Conservation (phyloP, 306 rosid species). For the Begonia loranthoides region DNA sequence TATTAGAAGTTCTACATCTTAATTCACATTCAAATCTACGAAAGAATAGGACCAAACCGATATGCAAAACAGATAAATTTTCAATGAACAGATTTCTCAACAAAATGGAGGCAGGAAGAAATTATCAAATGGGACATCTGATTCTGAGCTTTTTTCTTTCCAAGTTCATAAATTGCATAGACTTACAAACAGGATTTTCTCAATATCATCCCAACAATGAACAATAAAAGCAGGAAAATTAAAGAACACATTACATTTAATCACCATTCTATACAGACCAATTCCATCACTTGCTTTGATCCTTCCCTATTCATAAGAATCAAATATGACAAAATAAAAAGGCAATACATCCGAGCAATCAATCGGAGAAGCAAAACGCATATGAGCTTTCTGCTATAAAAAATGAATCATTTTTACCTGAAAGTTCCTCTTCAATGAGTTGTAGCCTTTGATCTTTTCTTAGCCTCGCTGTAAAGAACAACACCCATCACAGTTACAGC, state of each 20-base stretch:
- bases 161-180: background rate
- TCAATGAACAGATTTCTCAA: background rate
- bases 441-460: slow-evolving; percentile 48
- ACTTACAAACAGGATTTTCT: slow-evolving; percentile 1
- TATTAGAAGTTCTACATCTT: no score
- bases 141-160: background rate
- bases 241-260: slow-evolving; percentile 2
- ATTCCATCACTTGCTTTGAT: slow-evolving; percentile 6
- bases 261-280: slow-evolving; percentile 8
- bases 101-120: slow-evolving; percentile 8
- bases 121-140: slow-evolving; percentile 5
- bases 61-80: no score
- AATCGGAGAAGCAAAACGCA: background rate
- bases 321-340: slow-evolving; percentile 1
- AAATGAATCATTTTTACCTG: background rate
- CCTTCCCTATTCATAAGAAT: background rate
- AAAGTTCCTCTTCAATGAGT: slow-evolving; percentile 11
- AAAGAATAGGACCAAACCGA: no score
- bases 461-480: slow-evolving; percentile 65
- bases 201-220: background rate
- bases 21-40: no score
- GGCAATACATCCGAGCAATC: slow-evolving; percentile 5
- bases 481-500: slow-evolving; percentile 55
- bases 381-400: background rate
- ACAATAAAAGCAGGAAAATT: slow-evolving; percentile 1